Base-by-base conservation (phyloP, 495 filamentous ascomycete genomes). In the Hypoxylon fuscum region DNA sequence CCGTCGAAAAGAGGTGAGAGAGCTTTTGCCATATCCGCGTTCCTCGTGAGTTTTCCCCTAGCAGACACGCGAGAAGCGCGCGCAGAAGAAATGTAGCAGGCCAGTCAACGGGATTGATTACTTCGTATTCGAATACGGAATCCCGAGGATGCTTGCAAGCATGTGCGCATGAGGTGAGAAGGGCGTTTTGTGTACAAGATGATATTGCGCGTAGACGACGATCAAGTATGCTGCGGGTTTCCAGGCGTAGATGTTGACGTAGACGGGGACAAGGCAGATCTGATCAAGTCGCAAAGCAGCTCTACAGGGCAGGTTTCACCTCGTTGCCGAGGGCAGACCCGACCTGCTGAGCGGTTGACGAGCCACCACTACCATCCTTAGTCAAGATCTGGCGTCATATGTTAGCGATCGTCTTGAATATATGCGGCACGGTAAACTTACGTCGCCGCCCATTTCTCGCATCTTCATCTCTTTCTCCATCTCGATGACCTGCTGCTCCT, bases 401-500 rank as follows among this genome's bases (percentile, higher is more conserved):
- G 40, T 68, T 51, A 68, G 59, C 23, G 7, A 45, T 41, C 12
- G n/a, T 25, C 14, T 35, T 11, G 6, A 9, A 5, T 15, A 23
- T 45, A n/a, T 1, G 15, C 6, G 0, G 15, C 7, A 35, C 7
- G 8, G 6, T 29, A n/a, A n/a, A 27, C 64, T 57, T 44, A 72
- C 69, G 42, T 72, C 82, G 27, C 74, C 67, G 31, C 83, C 90
- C 74, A 87, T 85, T 83, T 91, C 86, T 69, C 91, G 85, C 90
- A 96, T 94, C 75, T 88, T 87, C 87, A 93, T 89, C 81, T 97
- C 94, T 77, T 90, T 87, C 85, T 98, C 95, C 92, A 95, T 92
- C 83, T 97, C 94, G 57, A 91, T 79, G 71, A 95, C 84, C 81
- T 96, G 88, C 82, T 97, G 93, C 77, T 99, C 95, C 81, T 99